These are phyloP conservation scores for Euptelea pleiosperma DNA, from an alignment of 164 flowering plant species.

Conservation along the genomic window DNA sequence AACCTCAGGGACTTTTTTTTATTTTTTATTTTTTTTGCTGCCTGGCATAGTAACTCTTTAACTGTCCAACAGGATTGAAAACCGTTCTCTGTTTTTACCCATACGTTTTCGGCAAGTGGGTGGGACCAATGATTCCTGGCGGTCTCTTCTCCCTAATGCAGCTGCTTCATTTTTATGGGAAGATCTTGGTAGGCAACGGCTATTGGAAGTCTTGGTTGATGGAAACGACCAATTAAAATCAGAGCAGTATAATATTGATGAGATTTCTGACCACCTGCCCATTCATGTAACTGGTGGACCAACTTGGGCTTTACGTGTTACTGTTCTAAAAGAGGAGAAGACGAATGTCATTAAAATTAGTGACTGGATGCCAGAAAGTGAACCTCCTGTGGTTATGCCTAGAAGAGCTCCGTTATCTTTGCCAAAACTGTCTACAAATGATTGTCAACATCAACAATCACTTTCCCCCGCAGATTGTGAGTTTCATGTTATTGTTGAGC, in stretches of 20 bases:
- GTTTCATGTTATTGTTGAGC: conserved; percentile 72
- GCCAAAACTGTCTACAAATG: conserved; percentile 32
- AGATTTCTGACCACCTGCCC: conserved; percentile 72
- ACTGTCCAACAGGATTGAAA: conserved; percentile 75
- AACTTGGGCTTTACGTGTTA: conserved; percentile 59
- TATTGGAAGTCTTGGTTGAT: conserved; percentile 73
- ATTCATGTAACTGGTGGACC: conserved; percentile 46
- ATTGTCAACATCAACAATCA: conserved; percentile 30
- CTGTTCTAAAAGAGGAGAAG: conserved; percentile 73
- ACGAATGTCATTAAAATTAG: conserved; percentile 68
- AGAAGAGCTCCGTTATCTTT: conserved; percentile 25
- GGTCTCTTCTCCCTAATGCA: conserved; percentile 65
- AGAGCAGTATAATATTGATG: conserved; percentile 74
- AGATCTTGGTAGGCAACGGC: conserved; percentile 79
- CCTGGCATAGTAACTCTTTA: conserved; percentile 7
- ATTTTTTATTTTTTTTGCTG: neutral
- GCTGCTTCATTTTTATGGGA: conserved; percentile 91
- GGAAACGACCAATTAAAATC: conserved; percentile 60
- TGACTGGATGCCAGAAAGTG: conserved; percentile 90
- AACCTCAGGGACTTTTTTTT: neutral
- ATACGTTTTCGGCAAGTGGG: conserved; percentile 82
- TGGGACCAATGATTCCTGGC: conserved; percentile 83
- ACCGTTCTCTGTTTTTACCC: conserved; percentile 78
- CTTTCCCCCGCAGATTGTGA: conserved; percentile 47
- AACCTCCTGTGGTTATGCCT: conserved; percentile 25